phyloP scores from a whole-genome alignment of 73 alveolate species.

The Stentor roeselii region DNA sequence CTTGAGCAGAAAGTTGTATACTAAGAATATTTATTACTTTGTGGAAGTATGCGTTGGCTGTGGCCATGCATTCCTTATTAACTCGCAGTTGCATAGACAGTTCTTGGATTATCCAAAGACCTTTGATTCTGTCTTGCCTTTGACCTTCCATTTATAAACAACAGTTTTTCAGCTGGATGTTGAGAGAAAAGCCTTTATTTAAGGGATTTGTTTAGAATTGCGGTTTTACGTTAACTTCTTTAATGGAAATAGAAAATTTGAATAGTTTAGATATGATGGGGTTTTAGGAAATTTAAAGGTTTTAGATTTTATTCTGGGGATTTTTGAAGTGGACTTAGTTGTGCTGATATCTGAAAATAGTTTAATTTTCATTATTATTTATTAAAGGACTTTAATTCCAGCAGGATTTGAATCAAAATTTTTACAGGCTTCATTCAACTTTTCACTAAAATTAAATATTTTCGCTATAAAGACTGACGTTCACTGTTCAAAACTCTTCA shows the following conservation, averaged over 20 bases:
- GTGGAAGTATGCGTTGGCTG: not conserved
- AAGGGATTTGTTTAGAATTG: not conserved
- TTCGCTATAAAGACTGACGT: not conserved
- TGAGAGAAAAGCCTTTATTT: not conserved
- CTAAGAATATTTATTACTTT: not conserved
- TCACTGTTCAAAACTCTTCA: not conserved
- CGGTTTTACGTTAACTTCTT: not conserved
- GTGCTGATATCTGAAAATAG: not conserved
- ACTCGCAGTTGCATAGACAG: not conserved
- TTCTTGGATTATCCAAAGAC: not conserved
- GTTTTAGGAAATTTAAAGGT: too few relatives aligned
- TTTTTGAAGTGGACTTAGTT: not conserved
- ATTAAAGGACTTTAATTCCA: not conserved
- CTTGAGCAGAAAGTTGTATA: not conserved
- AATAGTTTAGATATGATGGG: not conserved
- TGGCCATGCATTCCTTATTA: not conserved
- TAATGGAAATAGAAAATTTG: too few relatives aligned
- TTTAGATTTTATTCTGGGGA: not conserved
- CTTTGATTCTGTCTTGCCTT: not conserved
- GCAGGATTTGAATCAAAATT: not conserved
- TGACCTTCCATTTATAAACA: not conserved
- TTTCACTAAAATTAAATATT: too few relatives aligned
- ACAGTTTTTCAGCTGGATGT: not conserved
- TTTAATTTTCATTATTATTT: too few relatives aligned
- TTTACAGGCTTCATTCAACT: not conserved